A percentile compares a stretch with the other conserved stretches of the same genome.
Evolutionary conservation across 2,329 filamentous ascomycete species (phyloP).

Genomic region (Achaetomium macrosporum): DNA sequence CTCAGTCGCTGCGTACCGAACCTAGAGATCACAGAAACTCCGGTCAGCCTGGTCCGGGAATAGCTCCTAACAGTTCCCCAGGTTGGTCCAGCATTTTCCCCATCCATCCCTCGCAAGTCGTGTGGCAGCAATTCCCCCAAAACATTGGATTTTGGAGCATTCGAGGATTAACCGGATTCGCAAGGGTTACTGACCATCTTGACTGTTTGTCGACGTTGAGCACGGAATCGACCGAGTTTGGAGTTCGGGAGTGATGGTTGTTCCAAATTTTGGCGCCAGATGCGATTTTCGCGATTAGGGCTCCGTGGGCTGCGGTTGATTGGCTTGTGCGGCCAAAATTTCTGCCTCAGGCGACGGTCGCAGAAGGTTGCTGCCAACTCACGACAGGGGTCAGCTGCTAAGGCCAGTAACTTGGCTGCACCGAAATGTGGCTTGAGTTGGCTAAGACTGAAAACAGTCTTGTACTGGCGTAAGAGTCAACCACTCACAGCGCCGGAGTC

Average conservation of each 20-base stretch:
- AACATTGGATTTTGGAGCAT: slow-evolving; percentile 4
- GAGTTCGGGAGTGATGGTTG: slow-evolving; percentile 39
- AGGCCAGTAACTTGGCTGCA: slow-evolving; percentile 1
- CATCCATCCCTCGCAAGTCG: slow-evolving; percentile 1
- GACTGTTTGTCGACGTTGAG: slow-evolving; percentile 45
- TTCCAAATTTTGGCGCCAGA: slow-evolving; percentile 26
- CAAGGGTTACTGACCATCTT: slow-evolving; percentile 44
- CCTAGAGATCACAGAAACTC: slow-evolving; percentile 44
- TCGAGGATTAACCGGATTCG: slow-evolving; percentile 11
- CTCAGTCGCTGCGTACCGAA: slow-evolving; percentile 92
- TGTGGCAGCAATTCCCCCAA: slow-evolving; percentile 10
- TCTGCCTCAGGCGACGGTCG: slow-evolving; percentile 18
- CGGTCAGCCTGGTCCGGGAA: slow-evolving; percentile 18
- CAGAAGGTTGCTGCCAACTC: neutral
- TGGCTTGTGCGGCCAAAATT: slow-evolving; percentile 21
- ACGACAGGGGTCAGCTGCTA: neutral
- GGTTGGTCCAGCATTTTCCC: slow-evolving; percentile 8
- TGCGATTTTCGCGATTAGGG: slow-evolving; percentile 28
- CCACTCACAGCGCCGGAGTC: slow-evolving; percentile 16
- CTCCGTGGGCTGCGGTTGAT: slow-evolving; percentile 24
- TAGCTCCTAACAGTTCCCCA: slow-evolving; percentile 3
- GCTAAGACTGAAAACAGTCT: neutral
- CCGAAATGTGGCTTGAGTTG: neutral
- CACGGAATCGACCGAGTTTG: slow-evolving; percentile 49
- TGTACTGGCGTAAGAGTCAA: neutral